Base-by-base conservation (phyloP, 352 stramenopile species). In the Phytopythium litorale region DNA sequence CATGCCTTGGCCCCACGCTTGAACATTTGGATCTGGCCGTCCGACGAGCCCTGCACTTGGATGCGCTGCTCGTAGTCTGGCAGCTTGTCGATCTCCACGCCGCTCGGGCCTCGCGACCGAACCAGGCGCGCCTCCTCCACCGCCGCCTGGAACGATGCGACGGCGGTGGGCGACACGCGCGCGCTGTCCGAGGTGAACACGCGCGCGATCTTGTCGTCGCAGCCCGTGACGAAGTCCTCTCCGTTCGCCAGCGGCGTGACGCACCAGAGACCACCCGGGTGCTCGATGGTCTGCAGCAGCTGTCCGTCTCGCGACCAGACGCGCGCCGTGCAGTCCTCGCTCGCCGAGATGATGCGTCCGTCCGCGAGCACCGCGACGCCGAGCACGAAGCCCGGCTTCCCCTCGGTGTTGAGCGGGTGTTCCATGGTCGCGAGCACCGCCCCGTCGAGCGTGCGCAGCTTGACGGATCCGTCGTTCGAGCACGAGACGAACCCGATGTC, bases 21-120 rank as follows among this genome's bases (percentile, higher is more conserved):
- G 72, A 99, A 99, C 68, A 99, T 92, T 71, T 98, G 92, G 43
- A 99, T 96, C 68, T 98, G 89, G 21, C 94, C 93, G 66, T 98
- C 95, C 4, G 88, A 97, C 25, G 75, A 91, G 35, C 97, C 88
- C 33, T 73, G 64, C 21, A 87, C 71, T 18, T 73, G 69, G 28
- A 76, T 80, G 42, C 94, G 87, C 57, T 93, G 72, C 45, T 98
- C 94, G 66, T 98, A 99, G 58, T 96, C 79, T 0, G 94, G 91
- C n/a, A 99, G 73, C 58, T 96, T 95, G 21, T 92, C 86, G 58
- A 98, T 94, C 69, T 99, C 96, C 40, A 98, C 92, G 2, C 84
- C 73, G 37, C 91, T 97, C 0, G 95, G 94, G 33, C 94, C 96
- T 55, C 83, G 78, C 66, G 79, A 70, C 40, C 72, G 85, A 19